Evolutionary conservation across 176 grass and related monocot genomes (phyloP), one percentile per base, ranked within the genome.

Genomic region (Stipa capillata): DNA sequence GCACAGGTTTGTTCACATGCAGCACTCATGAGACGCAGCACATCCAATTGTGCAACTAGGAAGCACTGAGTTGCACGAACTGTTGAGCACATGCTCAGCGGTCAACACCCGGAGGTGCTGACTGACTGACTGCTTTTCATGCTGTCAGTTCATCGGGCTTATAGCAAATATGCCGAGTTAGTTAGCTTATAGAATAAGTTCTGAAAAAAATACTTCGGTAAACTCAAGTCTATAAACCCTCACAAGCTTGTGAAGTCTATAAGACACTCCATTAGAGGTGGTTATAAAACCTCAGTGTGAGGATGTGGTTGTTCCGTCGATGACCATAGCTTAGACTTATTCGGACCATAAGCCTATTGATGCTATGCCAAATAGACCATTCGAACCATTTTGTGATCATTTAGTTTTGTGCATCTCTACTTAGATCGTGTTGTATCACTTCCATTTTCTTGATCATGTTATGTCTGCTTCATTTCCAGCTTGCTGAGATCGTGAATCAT

Each of bases 401-500:
- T 20, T 60, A 73, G 5, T 49, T n/a, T 18, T 79, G 50, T 18
- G 27, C 7, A 1, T 70, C 28, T 8, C n/a, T 6, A 31, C 9
- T 40, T 41, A 29, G 11, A 24, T 6, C n/a, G 17, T 76, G 25
- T 58, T 39, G 3, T 37, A 16, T 48, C 23, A 6, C 10, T 32
- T 48, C 14, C 1, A 33, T 66, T 50, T n/a, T 37, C 0, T 85
- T 84, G 4, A 74, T 61, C 18, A 10, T 58, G 8, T 66, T 60
- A 27, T 73, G 0, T 50, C n/a, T 52, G 2, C 24, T 69, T 62
- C 6, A 11, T 76, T 87, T 93, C 39, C 87, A 99, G 96, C 89
- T 95, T 64, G 79, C 83, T 4, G 88, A 95, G 54, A 95, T 99
- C 77, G 92, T 99, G 28, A 99, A 89, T 79, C 86, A 89, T 84